Conservation (phyloP, 768 basidiomycete species). For the Imleria badia region DNA sequence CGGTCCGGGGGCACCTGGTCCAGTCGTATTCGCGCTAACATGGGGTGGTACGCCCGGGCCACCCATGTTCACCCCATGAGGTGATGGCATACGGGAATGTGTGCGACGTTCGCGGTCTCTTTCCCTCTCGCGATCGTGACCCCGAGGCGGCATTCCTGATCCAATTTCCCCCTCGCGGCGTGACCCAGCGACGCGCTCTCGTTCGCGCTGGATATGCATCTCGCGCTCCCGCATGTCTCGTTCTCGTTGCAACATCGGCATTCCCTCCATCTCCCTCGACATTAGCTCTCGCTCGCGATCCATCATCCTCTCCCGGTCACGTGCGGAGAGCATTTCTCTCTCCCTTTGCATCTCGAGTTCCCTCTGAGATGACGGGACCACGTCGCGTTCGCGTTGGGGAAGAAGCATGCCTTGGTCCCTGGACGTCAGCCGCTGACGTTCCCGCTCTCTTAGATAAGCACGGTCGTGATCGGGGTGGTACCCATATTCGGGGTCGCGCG, state of each 20-base stretch:
- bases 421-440: constrained; percentile 14
- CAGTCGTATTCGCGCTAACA: constrained; percentile 1
- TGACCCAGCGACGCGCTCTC: constrained; percentile 21
- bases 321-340: constrained; percentile 16
- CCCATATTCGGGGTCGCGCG: constrained; percentile 25
- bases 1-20: constrained; percentile 22
- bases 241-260: constrained; percentile 23
- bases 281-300: constrained; percentile 25
- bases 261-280: constrained; percentile 25
- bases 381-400: constrained; percentile 27
- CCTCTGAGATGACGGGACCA: constrained; percentile 14
- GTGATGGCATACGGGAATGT: constrained; percentile 28
- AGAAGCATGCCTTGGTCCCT: constrained; percentile 20
- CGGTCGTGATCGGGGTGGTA: constrained; percentile 24
- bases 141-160: constrained; percentile 22
- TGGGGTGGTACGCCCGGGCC: constrained; percentile 11
- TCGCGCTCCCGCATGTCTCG: constrained; percentile 28
- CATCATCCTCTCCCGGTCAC: constrained; percentile 26
- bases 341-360: constrained; percentile 26
- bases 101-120: constrained; percentile 31
- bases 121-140: constrained; percentile 31
- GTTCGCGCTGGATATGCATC: constrained; percentile 28
- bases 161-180: constrained; percentile 27
- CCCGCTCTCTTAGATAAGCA: constrained; percentile 25
- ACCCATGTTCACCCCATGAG: constrained; percentile 16